Conservation (phyloP, 192 early-diverging fungal species). For the Cladochytrium replicatum region DNA sequence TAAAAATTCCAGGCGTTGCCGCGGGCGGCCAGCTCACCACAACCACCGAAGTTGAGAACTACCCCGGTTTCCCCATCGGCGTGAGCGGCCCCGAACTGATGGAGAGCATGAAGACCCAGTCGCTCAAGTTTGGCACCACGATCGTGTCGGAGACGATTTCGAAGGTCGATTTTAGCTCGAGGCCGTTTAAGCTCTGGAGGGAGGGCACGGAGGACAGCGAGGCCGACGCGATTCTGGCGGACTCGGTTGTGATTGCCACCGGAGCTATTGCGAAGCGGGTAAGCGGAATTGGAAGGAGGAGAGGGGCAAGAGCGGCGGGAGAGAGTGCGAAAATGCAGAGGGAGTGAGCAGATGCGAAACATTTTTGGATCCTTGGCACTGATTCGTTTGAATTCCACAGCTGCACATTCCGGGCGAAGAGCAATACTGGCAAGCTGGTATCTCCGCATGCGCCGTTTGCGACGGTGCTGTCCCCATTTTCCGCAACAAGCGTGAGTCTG, state of each 20-base stretch:
- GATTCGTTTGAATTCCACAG: conserved; percentile 2
- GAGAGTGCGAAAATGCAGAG: background rate
- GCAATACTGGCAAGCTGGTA: conserved; percentile 94
- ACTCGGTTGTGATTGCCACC: conserved; percentile 88
- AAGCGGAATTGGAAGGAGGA: conserved; percentile 2
- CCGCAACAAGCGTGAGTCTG: conserved; percentile 63
- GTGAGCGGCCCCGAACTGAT: conserved; percentile 82
- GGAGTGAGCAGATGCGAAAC: too few relatives aligned
- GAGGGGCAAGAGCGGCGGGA: background rate
- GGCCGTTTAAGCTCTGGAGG: conserved; percentile 91
- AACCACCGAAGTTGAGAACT: conserved; percentile 87
- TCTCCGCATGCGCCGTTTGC: conserved; percentile 98
- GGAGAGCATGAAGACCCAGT: conserved; percentile 68
- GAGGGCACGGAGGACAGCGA: conserved; percentile 60
- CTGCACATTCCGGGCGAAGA: conserved; percentile 84
- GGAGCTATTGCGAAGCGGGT: conserved; percentile 94
- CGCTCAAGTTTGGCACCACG: conserved; percentile 73
- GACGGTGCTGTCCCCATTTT: conserved; percentile 97
- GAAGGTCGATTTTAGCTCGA: conserved; percentile 70
- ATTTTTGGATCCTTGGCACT: conserved; percentile 2
- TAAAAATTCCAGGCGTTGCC: conserved; percentile 33
- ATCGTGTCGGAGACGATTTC: conserved; percentile 89
- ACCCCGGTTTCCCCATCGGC: conserved; percentile 80
- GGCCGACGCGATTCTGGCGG: conserved; percentile 61
- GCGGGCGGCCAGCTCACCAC: conserved; percentile 84